Evolutionary conservation across 495 filamentous ascomycete genomes (phyloP), one percentile per base, ranked within the genome.

Genomic region (Hypoxylon fuscum): DNA sequence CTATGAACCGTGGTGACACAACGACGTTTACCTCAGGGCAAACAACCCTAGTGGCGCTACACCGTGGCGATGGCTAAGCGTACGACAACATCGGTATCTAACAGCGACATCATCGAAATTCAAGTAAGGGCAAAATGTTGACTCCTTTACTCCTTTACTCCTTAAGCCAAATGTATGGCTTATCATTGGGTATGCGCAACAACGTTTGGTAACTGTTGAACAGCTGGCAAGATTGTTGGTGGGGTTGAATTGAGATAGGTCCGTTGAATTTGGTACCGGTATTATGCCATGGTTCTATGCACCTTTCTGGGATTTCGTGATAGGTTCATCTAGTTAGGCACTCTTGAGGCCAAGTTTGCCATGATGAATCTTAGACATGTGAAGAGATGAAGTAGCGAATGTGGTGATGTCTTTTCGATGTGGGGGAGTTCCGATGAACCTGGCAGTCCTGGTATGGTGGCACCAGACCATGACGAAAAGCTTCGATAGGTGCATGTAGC

Each of bases 381-480:
- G 5, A 41, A 18, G 14, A 41, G 17, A 14, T 41, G 17, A 17
- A 18, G 15, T 27, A 4, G 25, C 25, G 25, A 27, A 27, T 27
- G 25, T 27, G 4, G 8, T 27, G 25, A 8, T 27, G 25, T 4
- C 25, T 8, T 35, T 35, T 14, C 12, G 5, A 17, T 6, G 1
- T 15, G 14, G 37, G 37, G 7, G 3, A 10, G 12, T 14, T 7
- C 15, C 11, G 11, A 38, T 4, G n/a, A 38, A 14, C 35, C n/a
- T 4, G 3, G 35, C 25, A 27, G 35, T 15, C 12, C 11, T 38
- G 12, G n/a, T 15, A 15, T 34, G 31, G 31, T 12, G n/a, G 10
- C 31, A 34, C n/a, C 2, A 15, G 12, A 21, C 20, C 20, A 59
- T 59, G 56, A 59, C 56, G 56, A 45, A 59, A 51, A 47, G 31